Base-by-base conservation (phyloP, 768 basidiomycete genomes). In the Suillus placidus region DNA sequence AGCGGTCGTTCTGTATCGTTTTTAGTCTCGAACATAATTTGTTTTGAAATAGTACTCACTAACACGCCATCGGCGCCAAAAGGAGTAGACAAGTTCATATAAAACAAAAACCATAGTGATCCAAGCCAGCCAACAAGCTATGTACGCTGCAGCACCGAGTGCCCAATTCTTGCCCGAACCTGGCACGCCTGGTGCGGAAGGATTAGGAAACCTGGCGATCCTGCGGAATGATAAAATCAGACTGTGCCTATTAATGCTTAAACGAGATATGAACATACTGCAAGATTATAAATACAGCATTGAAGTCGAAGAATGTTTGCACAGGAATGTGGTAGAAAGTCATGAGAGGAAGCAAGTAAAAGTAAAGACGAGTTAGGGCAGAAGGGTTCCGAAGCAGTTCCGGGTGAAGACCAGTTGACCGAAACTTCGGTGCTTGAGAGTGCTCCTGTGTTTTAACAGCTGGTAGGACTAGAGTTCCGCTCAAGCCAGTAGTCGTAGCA, bases 271-370 rank as follows among this genome's bases (percentile, higher is more conserved):
- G 64, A 16, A 89, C 94, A 80, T 73, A 95, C 93, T 94, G 88
- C 49, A 94, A 74, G 70, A 95, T 76, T 70, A 94, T 88, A 79
- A 88, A 96, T 69, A 90, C 88, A 70, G 89, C 88, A 75, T 95
- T 95, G 76, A 95, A 94, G 73, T 97, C 95, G 75, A 96, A 88
- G 73, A 91, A 95, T 1, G 90, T 88, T 75, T 95, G 93, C 10
- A 92, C 74, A 32, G 87, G 87, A 47, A 93, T 78, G 72, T 93
- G 89, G 23, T 85, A 87, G 74, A 94, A 87, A 7, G 87, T 83
- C 68, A 93, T 75, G 18, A 93, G 47, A n/a, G 90, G 91, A 73
- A 86, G 88, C 40, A 90, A 72, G 71, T 86, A 88, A 77, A 87
- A 94, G 76, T 88, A 88, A 55, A 90, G 71, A 68, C 80, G 85